Evolutionary conservation across 805 yeast species (phyloP).

Genomic region (Teunomyces stri): DNA sequence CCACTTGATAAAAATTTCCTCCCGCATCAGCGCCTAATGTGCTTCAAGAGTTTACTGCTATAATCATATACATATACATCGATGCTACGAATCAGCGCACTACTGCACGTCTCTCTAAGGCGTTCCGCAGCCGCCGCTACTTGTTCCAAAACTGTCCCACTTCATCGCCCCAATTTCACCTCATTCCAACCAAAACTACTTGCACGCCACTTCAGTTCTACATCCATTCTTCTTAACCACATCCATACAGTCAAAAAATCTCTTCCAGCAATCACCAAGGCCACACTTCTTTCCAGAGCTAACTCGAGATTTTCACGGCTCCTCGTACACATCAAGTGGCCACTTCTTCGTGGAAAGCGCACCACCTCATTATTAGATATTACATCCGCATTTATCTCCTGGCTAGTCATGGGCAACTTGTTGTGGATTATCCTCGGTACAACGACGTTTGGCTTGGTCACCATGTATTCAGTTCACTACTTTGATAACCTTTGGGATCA

Average conservation of each 20-base stretch:
- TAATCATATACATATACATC: background rate
- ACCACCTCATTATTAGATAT: constrained; percentile 51
- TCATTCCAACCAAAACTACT: background rate
- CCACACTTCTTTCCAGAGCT: constrained; percentile 28
- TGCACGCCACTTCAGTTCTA: background rate
- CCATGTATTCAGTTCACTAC: constrained; percentile 43
- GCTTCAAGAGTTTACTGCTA: background rate
- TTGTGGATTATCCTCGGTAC: constrained; percentile 57
- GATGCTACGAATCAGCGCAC: background rate
- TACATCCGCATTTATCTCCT: constrained; percentile 50
- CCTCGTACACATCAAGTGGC: constrained; percentile 45
- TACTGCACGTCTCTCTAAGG: background rate
- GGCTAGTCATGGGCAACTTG: constrained; percentile 57
- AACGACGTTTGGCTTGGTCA: constrained; percentile 51
- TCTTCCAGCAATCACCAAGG: constrained; percentile 10
- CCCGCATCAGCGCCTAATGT: background rate
- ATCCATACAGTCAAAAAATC: background rate
- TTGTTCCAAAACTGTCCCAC: background rate
- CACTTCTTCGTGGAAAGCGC: constrained; percentile 45
- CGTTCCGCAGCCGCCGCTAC: background rate
- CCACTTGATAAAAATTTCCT: background rate
- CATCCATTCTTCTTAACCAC: background rate
- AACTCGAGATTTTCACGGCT: constrained; percentile 28
- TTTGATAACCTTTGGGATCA: constrained; percentile 26
- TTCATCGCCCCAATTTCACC: background rate